These are phyloP conservation scores for Eucalyptus albens DNA, from an alignment of 345 rosid genomes.

Conservation along the genomic window DNA sequence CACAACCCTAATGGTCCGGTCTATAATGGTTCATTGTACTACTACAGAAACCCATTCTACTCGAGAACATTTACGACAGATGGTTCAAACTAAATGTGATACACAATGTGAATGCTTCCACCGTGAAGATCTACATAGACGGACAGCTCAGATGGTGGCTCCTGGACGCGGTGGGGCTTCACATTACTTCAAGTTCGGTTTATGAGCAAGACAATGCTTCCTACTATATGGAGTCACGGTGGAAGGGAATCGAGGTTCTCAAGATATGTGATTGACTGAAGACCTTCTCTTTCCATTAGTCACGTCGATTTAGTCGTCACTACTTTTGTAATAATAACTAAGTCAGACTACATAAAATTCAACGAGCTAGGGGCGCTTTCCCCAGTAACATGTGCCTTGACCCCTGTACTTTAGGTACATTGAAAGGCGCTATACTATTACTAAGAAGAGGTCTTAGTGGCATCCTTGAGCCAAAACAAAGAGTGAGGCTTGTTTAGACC, in stretches of 20 bases:
- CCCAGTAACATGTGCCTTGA: too few species aligned
- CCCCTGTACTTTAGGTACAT: too few species aligned
- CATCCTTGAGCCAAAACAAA: too few species aligned
- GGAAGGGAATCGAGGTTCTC: not conserved
- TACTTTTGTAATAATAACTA: not conserved
- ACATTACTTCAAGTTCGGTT: not conserved
- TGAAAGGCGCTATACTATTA: not conserved
- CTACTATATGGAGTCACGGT: not conserved
- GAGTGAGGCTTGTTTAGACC: too few species aligned
- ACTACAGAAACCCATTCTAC: not conserved
- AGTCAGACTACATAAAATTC: not conserved
- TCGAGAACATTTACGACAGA: not conserved
- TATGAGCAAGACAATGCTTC: not conserved
- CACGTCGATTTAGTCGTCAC: not conserved
- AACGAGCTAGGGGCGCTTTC: accelerated
- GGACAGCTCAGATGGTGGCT: not conserved
- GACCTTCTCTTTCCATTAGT: not conserved
- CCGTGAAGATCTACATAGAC: not conserved
- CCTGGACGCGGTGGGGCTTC: not conserved
- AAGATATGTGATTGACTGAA: not conserved
- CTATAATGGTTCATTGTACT: not conserved
- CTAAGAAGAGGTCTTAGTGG: too few species aligned
- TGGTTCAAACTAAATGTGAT: not conserved
- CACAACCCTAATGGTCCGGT: not conserved
- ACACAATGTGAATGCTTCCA: not conserved